A percentile compares a stretch with the other conserved stretches of the same genome.
Evolutionary conservation across 768 basidiomycete genomes (phyloP).

Genomic region (Leccinum subtestaceum): DNA sequence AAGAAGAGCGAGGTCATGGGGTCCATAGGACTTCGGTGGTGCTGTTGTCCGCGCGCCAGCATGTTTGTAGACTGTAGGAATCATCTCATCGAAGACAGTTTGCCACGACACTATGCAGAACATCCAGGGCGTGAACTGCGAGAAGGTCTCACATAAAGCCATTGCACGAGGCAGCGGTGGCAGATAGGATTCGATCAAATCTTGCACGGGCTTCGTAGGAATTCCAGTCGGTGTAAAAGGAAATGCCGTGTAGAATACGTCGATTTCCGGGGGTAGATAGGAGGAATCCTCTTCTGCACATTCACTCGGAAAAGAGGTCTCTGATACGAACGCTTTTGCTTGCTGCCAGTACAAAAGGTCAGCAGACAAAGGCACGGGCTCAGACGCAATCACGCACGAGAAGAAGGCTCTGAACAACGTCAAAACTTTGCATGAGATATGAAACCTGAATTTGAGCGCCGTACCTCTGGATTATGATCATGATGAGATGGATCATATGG

Average conservation of each 20-base stretch:
- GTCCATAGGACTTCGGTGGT: conserved; percentile 34
- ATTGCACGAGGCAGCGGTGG: conserved; percentile 43
- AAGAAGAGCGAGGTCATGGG: conserved; percentile 49
- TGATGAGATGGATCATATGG: conserved; percentile 29
- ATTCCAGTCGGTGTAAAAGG: conserved; percentile 43
- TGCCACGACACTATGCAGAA: conserved; percentile 47
- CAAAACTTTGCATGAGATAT: conserved; percentile 4
- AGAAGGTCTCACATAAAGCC: conserved; percentile 43
- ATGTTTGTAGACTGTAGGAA: conserved; percentile 41
- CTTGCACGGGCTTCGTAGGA: conserved; percentile 32
- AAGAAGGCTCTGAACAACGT: conserved; percentile 37
- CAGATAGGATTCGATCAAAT: conserved; percentile 44
- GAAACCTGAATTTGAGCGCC: conserved; percentile 8
- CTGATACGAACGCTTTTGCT: conserved; percentile 8
- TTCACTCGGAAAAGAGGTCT: conserved; percentile 2
- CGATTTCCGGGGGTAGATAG: conserved; percentile 45
- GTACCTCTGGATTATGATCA: conserved; percentile 50
- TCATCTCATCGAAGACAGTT: conserved; percentile 43
- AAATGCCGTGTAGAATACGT: conserved; percentile 42
- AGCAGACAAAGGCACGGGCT: not conserved
- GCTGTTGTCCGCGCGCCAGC: not conserved
- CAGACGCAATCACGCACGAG: conserved; percentile 31
- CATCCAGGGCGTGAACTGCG: conserved; percentile 51
- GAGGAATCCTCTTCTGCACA: conserved; percentile 38
- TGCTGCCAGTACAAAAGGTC: conserved; percentile 1